These are phyloP conservation scores for Umbellularia californica DNA, from an alignment of 164 flowering plant genomes.

Conservation along the genomic window DNA sequence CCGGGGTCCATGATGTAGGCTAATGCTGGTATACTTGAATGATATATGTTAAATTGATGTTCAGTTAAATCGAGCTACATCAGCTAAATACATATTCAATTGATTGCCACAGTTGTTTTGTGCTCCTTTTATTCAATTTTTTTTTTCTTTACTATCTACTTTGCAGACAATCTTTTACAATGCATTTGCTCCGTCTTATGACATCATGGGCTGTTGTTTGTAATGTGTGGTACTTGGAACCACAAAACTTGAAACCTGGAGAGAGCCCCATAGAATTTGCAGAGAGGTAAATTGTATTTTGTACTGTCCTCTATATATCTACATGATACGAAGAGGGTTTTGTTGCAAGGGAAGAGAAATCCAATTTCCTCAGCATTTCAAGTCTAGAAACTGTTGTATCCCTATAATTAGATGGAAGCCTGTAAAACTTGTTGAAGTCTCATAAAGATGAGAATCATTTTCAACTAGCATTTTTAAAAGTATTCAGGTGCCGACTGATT, in stretches of 20 bases:
- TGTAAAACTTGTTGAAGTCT: background rate
- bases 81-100: no score
- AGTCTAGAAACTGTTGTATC: background rate
- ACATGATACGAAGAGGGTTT: background rate
- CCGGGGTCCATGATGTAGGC: no score
- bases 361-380: background rate
- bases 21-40: no score
- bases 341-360: background rate
- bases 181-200: conserved; percentile 91
- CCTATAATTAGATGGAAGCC: background rate
- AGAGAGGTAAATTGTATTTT: conserved; percentile 48
- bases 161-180: conserved; percentile 91
- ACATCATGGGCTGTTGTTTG: conserved; percentile 99
- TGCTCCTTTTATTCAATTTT: background rate
- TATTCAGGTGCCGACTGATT: background rate
- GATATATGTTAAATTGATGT: no score
- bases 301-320: background rate
- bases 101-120: background rate
- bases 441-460: background rate
- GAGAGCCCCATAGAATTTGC: conserved; percentile 96
- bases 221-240: conserved; percentile 99
- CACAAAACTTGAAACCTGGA: conserved; percentile 82
- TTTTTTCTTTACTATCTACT: background rate
- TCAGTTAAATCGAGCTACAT: no score
- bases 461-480: background rate